phyloP scores from a whole-genome alignment of 345 rosid species.

The Arabis alpina region DNA sequence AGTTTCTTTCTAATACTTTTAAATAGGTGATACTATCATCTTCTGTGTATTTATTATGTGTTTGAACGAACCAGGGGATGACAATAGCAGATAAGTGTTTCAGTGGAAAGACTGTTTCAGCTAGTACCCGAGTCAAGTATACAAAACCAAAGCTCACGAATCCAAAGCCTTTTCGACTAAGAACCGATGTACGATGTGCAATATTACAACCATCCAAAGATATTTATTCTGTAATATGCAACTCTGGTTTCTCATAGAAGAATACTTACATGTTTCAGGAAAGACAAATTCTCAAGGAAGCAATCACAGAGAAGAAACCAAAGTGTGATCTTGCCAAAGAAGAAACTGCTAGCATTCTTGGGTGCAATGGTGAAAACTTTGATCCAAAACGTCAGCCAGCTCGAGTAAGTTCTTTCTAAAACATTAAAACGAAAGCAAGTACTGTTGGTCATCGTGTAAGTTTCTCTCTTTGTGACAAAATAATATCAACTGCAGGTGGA shows the following conservation, averaged over 20 bases:
- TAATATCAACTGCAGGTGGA: conserved; percentile 30
- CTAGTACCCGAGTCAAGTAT: conserved; percentile 48
- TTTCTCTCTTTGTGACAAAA: conserved; percentile 1
- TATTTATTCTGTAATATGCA: background rate
- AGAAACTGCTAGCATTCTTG: conserved; percentile 28
- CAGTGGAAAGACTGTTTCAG: conserved; percentile 46
- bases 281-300: conserved; percentile 77
- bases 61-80: conserved; percentile 47
- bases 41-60: conserved; percentile 22
- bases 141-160: conserved; percentile 76
- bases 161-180: conserved; percentile 95
- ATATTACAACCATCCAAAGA: background rate
- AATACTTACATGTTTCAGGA: conserved; percentile 49
- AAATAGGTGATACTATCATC: background rate
- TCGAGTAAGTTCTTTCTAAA: conserved; percentile 51
- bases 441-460: background rate
- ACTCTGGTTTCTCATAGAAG: conserved; percentile 25
- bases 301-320: conserved; percentile 70
- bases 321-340: conserved; percentile 49
- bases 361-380: conserved; percentile 38
- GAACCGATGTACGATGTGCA: conserved; percentile 76
- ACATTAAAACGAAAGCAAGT: background rate
- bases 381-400: conserved; percentile 42
- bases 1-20: conserved; percentile 7
- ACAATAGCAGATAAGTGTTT: conserved; percentile 44